Percentiles rank a stretch among this genome's conserved stretches.
Conservation (phyloP, 495 filamentous ascomycete species). For the Xylaria palmicola region DNA sequence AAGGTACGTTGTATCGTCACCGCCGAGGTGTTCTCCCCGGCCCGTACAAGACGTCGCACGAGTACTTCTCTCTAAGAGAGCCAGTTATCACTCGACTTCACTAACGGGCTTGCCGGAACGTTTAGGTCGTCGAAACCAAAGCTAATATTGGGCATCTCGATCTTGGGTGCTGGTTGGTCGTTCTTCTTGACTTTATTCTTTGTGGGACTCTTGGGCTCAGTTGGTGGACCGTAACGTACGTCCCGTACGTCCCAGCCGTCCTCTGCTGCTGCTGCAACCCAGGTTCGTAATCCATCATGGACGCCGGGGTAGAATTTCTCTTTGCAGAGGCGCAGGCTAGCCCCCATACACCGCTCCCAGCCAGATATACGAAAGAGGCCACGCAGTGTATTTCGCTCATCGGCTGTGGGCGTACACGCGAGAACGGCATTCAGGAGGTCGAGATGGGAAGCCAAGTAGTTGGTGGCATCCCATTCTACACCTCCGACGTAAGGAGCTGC, state of each 20-base stretch:
- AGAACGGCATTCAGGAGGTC: slow-evolving; percentile 91
- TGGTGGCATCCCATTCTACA: slow-evolving; percentile 98
- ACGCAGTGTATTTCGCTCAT: slow-evolving; percentile 77
- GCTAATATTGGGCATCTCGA: slow-evolving; percentile 57
- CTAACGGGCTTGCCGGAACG: slow-evolving; percentile 16
- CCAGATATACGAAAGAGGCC: slow-evolving; percentile 76
- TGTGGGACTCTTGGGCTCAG: slow-evolving; percentile 46
- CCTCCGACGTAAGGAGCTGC: slow-evolving; percentile 96
- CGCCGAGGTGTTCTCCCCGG: neutral
- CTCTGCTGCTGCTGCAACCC: slow-evolving; percentile 81
- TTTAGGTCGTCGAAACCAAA: slow-evolving; percentile 33
- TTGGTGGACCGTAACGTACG: slow-evolving; percentile 70
- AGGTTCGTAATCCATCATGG: slow-evolving; percentile 83
- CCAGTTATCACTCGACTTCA: slow-evolving; percentile 33
- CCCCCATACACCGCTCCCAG: slow-evolving; percentile 88
- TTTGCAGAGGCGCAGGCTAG: slow-evolving; percentile 83
- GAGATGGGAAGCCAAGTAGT: slow-evolving; percentile 87
- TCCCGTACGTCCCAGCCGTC: slow-evolving; percentile 81
- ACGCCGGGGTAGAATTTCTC: slow-evolving; percentile 94
- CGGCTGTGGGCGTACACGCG: slow-evolving; percentile 70
- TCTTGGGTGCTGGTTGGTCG: slow-evolving; percentile 45
- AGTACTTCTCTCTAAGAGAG: slow-evolving; percentile 29
- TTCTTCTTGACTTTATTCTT: slow-evolving; percentile 43
- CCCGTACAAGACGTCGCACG: slow-evolving; percentile 1
- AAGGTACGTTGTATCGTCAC: neutral